phyloP scores from a whole-genome alignment of 202 grass and related monocot species.

The Dendrocalamus latiflorus region DNA sequence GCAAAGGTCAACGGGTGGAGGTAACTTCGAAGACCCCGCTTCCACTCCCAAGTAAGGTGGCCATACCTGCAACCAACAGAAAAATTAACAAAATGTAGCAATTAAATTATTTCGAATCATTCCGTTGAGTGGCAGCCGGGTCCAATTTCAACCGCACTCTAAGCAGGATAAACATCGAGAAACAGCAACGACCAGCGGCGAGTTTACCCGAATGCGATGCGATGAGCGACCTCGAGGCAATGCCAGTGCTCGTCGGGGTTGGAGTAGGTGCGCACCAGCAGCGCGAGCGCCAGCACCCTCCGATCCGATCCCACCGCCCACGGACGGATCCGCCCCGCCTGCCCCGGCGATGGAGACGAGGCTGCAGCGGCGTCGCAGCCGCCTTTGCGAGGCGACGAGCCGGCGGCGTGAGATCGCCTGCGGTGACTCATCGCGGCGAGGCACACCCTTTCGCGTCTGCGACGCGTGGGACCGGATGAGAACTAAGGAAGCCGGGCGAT shows the following conservation, averaged over 20 bases:
- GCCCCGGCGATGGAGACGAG: not conserved
- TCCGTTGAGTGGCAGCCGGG: not conserved
- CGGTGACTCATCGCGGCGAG: too few species aligned
- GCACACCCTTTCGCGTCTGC: too few species aligned
- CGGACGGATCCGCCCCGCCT: not conserved
- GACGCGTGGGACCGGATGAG: too few species aligned
- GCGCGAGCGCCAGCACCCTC: slow-evolving; percentile 50
- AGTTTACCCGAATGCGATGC: slow-evolving; percentile 66
- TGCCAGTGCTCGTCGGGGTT: slow-evolving; percentile 97
- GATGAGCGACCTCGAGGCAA: slow-evolving; percentile 88
- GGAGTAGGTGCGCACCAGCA: slow-evolving; percentile 85
- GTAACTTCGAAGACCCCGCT: slow-evolving; percentile 68
- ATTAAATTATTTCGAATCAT: not conserved
- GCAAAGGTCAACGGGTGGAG: slow-evolving; percentile 82
- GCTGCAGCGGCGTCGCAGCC: too few species aligned
- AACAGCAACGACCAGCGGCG: not conserved
- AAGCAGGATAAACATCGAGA: not conserved
- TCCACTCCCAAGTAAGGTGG: slow-evolving; percentile 95
- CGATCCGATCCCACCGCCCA: slow-evolving; percentile 26
- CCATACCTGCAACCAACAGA: slow-evolving; percentile 56
- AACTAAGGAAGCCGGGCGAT: too few species aligned
- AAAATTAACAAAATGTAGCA: not conserved
- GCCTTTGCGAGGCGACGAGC: too few species aligned
- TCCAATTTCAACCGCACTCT: not conserved
- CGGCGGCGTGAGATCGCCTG: too few species aligned